Evolutionary conservation across 2,329 filamentous ascomycete species (phyloP), one percentile per base, ranked within the genome.

Genomic region (Leptographium lundbergii): DNA sequence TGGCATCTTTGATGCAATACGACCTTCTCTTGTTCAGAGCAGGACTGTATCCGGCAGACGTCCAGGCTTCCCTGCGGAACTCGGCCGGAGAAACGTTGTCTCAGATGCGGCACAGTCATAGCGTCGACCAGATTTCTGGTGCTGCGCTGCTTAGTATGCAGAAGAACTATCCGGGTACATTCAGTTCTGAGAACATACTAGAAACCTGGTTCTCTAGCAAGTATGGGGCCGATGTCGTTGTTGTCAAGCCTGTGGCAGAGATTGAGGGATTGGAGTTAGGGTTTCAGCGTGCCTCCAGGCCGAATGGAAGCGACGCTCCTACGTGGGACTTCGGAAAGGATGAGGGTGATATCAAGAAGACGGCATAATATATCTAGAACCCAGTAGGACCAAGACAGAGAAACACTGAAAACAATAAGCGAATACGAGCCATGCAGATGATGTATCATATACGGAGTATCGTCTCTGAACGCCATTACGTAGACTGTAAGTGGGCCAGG

Each of bases 1-100:
- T 79, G 57, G 81, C 79, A 0, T 85, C 82, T 1, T 73, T 88
- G 22, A 75, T 84, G 65, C 85, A 88, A 65, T 88, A 88, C 67
- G 84, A 89, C 62, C 75, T 87, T 1, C 77, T 86, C 2, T 75
- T 88, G 25, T 79, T 87, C 65, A 75, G 78, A 22, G 74, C 82
- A 0, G 85, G 85, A 0, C 69, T 80, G 47, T 81, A 87, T 61
- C 72, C 80, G 0, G 71, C 74, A 0, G 68, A 73, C 0, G 74
- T 86, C 2, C 79, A 85, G 69, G 69, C 75, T 13, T 64, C 74
- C 56, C 69, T 87, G 24, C 75, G 78, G 24, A 36, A 57, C n/a
- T 17, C 10, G 1, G 62, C 59, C 60, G 77, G 78, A 1, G 67
- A 71, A 0, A 76, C 79, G 1, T 85, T 86, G 65, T 77, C 84